These are phyloP conservation scores for Globisporangium polare DNA, from an alignment of 352 stramenopile species.

Conservation along the genomic window DNA sequence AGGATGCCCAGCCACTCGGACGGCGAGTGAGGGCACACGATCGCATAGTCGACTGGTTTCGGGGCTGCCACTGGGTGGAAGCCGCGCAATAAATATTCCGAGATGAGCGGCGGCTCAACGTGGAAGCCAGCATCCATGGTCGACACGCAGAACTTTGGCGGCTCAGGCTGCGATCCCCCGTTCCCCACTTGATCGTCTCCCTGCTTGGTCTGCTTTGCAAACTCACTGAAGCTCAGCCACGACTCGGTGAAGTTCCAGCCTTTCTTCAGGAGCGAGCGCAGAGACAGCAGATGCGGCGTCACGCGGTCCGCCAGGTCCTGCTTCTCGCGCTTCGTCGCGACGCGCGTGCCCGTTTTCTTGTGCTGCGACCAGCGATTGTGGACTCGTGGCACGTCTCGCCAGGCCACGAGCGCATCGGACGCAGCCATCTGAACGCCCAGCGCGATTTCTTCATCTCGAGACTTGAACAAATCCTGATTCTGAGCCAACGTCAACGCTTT, in stretches of 20 bases:
- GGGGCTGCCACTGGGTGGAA: constrained; percentile 58
- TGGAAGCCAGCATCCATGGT: constrained; percentile 50
- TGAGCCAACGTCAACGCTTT: constrained; percentile 17
- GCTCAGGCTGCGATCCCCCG: neutral
- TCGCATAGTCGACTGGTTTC: constrained; percentile 71
- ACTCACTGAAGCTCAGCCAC: constrained; percentile 49
- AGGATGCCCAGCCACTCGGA: constrained; percentile 68
- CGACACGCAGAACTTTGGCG: constrained; percentile 44
- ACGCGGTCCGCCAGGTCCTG: constrained; percentile 29
- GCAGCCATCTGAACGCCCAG: constrained; percentile 44
- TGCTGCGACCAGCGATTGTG: constrained; percentile 25
- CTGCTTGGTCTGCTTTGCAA: constrained; percentile 10
- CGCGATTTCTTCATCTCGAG: constrained; percentile 40
- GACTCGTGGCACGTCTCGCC: constrained; percentile 30
- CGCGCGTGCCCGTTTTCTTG: constrained; percentile 12
- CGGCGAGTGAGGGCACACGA: constrained; percentile 67
- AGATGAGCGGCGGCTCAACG: constrained; percentile 50
- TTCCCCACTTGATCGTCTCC: constrained; percentile 5
- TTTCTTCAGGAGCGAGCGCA: constrained; percentile 23
- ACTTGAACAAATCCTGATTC: neutral
- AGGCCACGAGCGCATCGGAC: constrained; percentile 43
- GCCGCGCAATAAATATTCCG: constrained; percentile 70
- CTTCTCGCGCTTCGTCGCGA: constrained; percentile 30
- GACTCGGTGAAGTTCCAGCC: neutral
- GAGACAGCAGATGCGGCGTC: constrained; percentile 34